A percentile compares a stretch with the other conserved stretches of the same genome.
Conservation (phyloP, 106 monocot genomes). For the Phalaenopsis equestris region DNA sequence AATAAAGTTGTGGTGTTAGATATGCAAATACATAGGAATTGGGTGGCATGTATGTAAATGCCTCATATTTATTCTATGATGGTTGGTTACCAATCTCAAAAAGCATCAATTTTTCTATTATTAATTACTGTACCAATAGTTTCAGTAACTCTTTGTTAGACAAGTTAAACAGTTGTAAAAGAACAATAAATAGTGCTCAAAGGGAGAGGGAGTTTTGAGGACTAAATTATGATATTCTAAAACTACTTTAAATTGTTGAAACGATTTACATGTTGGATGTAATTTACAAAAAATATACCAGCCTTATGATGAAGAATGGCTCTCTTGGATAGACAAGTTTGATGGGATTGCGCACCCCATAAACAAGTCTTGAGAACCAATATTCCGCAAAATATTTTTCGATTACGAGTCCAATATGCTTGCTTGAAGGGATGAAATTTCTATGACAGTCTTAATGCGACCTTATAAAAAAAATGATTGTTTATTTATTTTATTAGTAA, state of each 20-base stretch:
- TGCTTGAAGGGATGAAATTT: slow-evolving; percentile 47
- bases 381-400: slow-evolving; percentile 46
- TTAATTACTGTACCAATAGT: no score
- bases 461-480: slow-evolving; percentile 21
- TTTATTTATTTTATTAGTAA: no score
- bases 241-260: neutral
- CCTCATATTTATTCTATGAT: neutral
- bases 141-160: neutral
- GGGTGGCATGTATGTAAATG: no score
- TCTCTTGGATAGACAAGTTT: slow-evolving; percentile 50
- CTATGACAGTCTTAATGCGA: slow-evolving; percentile 28
- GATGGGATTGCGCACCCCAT: slow-evolving; percentile 30
- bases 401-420: slow-evolving; percentile 43
- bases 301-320: slow-evolving; percentile 58
- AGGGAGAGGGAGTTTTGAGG: neutral
- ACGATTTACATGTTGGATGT: neutral
- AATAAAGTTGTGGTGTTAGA: no score
- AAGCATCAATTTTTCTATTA: neutral
- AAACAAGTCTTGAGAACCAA: slow-evolving; percentile 26
- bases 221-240: neutral
- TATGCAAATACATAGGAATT: no score
- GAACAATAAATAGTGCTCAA: no score
- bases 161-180: no score
- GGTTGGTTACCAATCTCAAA: neutral
- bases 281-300: slow-evolving; percentile 17